Conservation (phyloP, 164 flowering plant species). For the Tinospora cordifolia region DNA sequence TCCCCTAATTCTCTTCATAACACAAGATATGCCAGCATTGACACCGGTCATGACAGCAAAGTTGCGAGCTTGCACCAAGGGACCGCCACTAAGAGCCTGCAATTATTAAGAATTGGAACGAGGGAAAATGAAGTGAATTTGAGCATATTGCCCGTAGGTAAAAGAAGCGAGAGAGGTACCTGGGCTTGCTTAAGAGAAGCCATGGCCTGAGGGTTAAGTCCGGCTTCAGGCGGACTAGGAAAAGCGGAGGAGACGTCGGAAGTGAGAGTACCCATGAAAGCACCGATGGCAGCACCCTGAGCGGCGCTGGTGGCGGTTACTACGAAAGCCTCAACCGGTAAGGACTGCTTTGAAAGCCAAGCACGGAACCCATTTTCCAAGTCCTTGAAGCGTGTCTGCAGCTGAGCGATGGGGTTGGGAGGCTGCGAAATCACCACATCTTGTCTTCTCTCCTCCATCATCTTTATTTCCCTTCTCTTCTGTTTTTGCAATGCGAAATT, state of each 20-base stretch:
- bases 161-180: slow-evolving; percentile 28
- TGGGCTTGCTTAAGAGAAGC: slow-evolving; percentile 84
- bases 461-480: not conserved
- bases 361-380: slow-evolving; percentile 44
- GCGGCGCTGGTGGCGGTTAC: slow-evolving; percentile 63
- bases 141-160: too few relatives aligned
- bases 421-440: slow-evolving; percentile 13
- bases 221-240: slow-evolving; percentile 42
- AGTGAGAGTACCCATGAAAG: slow-evolving; percentile 72
- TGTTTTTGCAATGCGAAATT: too few relatives aligned
- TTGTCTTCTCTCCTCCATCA: slow-evolving; percentile 12
- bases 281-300: slow-evolving; percentile 92
- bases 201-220: slow-evolving; percentile 68
- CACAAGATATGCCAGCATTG: slow-evolving; percentile 84
- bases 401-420: slow-evolving; percentile 45
- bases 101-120: not conserved
- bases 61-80: slow-evolving; percentile 87
- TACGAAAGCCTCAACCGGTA: slow-evolving; percentile 77
- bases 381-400: slow-evolving; percentile 55
- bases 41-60: slow-evolving; percentile 97
- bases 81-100: slow-evolving; percentile 89
- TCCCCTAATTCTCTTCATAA: slow-evolving; percentile 85
- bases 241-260: slow-evolving; percentile 39
- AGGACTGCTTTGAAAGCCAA: slow-evolving; percentile 77
- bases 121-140: not conserved